Conservation (phyloP, 1,284 basidiomycete species). For the Puccinia horiana region DNA sequence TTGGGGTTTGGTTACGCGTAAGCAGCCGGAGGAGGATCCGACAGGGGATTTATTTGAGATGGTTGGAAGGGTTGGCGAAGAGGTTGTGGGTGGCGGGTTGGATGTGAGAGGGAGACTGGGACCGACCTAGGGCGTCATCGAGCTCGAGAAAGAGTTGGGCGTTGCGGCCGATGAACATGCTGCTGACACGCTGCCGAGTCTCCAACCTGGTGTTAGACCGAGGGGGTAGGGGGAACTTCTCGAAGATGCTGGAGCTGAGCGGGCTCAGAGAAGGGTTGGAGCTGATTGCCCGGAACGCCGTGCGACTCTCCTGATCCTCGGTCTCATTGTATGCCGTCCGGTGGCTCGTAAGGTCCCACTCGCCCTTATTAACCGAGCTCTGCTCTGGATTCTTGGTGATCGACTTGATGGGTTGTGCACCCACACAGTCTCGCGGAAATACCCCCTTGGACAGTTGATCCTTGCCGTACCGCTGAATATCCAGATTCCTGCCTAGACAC, state of each 20-base stretch:
- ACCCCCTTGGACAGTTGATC: slow-evolving; percentile 26
- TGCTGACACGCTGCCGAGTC: slow-evolving; percentile 27
- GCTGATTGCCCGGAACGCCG: slow-evolving; percentile 22
- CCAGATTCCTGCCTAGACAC: slow-evolving; percentile 43
- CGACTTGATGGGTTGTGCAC: background rate
- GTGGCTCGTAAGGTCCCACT: background rate
- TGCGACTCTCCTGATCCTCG: background rate
- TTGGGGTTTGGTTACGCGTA: background rate
- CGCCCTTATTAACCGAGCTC: background rate
- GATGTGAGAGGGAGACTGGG: background rate
- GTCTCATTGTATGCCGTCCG: background rate
- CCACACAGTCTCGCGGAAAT: slow-evolving; percentile 47
- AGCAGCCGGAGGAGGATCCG: background rate
- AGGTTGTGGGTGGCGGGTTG: background rate
- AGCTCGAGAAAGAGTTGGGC: slow-evolving; percentile 43
- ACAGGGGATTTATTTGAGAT: background rate
- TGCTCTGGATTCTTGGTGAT: background rate
- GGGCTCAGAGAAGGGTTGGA: slow-evolving; percentile 14
- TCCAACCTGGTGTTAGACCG: background rate
- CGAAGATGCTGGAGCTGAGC: slow-evolving; percentile 24
- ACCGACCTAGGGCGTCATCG: slow-evolving; percentile 25
- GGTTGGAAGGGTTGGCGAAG: background rate
- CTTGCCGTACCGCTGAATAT: background rate
- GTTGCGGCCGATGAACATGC: slow-evolving; percentile 32
- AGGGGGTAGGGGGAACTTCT: slow-evolving; percentile 32